Evolutionary conservation across 2,329 filamentous ascomycete species (phyloP), one percentile per base, ranked within the genome.

Genomic region (Ophiostoma piceae): DNA sequence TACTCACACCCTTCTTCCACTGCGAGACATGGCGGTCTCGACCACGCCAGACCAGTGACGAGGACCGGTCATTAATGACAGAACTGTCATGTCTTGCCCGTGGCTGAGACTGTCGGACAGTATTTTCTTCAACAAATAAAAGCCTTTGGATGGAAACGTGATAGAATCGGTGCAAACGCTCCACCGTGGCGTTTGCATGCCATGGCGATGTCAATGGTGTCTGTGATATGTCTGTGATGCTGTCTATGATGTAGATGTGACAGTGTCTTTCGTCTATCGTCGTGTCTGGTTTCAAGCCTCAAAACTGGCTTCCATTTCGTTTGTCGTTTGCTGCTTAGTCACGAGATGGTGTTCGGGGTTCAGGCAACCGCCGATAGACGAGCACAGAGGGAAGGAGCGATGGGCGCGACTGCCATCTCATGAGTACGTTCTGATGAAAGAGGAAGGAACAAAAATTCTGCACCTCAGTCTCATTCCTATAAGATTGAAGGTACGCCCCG

Each of bases 331-430:
- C 19, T 62, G 14, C 32, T 35, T 35, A 11, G 60, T 64, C 60
- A 37, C 16, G 7, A 22, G 60, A 64, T n/a, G 11, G 1, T 19
- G 2, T 64, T 9, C 16, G 60, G 32, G 32, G n/a, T 26, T 16
- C 51, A 22, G 29, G 32, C 26, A 35, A n/a, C 6, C 16, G 2
- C 14, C 12, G 5, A 32, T 62, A 41, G 39, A 41, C 39, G 26
- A 32, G 26, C 9, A 11, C 22, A 32, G 9, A 64, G 60, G 60
- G 60, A 64, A 64, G 60, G 60, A 64, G 60, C 60, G 16, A 64
- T 39, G 60, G 60, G 32, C 29, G 16, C 29, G 32, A 8, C 37
- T 32, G 60, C 32, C 12, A 19, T 37, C 7, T 19, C 57, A 62
- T 1, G 51, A 22, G 22, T 26, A 35, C 16, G 29, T 7, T 35